Base-by-base conservation (phyloP, 1,139 yeast species). In the Groenewaldozyma sp. region DNA sequence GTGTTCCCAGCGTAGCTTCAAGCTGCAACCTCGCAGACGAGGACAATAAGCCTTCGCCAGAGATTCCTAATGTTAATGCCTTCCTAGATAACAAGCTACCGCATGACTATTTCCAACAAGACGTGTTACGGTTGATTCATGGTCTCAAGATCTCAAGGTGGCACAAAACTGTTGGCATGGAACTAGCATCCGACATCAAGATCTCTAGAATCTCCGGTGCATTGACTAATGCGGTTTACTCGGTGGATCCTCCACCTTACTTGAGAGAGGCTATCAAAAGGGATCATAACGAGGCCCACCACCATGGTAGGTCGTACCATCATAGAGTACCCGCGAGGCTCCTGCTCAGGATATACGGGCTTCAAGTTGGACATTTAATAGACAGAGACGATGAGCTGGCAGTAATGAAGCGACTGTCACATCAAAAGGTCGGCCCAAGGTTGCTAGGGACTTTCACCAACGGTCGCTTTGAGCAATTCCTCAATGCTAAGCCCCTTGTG, bases 381-480 rank as follows among this genome's bases (percentile, higher is more conserved):
- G 96, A 93, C 60, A 68, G 98, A 52, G 82, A 82, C 22, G 69
- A 71, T 46, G 98, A 91, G 60, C 70, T 91, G 49, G 71, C 73
- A 38, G 74, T 82, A 1, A 67, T 91, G 43, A 75, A 78, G 24
- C 76, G 93, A 54, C 70, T 91, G 43, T 80, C 94, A 1, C 68
- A 70, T 38, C 78, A 80, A 51, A 75, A 77, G 44, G 91, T 91
- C 49, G 98, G 98, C 0, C 96, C 98, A 1, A 73, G 79, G 46
- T 63, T 91, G 41, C 68, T 84, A 53, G 98, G 98, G 1, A 84
- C 91, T 33, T 91, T 91, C 57, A 65, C 76, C 32, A 91, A 91
- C 58, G 98, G 97, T 34, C 69, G 98, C 46, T 78, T 91, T 52
- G 98, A 91, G 61, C 95, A 87, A 60, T 91, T 80, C 55, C 66